These are phyloP conservation scores for Penicillium desertorum DNA, from an alignment of 495 filamentous ascomycete species.

Conservation along the genomic window DNA sequence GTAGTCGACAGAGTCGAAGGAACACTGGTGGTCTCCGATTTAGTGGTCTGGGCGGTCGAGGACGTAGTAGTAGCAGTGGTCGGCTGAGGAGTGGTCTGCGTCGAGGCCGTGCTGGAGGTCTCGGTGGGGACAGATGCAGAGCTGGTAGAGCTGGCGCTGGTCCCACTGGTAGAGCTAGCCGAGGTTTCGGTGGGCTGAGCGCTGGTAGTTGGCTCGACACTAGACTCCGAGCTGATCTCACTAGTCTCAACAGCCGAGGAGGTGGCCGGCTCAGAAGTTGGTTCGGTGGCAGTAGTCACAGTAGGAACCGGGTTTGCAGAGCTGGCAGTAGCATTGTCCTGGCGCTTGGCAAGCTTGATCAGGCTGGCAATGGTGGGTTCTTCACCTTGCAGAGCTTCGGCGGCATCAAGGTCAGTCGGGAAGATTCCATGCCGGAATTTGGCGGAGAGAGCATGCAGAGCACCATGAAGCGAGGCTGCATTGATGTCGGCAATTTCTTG, in stretches of 20 bases:
- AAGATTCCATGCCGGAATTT: conserved; percentile 56
- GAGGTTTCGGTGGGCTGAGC: neutral
- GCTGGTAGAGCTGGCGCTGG: conserved; percentile 10
- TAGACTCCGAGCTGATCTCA: conserved; percentile 7
- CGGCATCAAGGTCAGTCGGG: conserved; percentile 44
- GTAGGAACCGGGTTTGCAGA: conserved; percentile 13
- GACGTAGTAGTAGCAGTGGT: conserved; percentile 15
- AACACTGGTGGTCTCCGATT: conserved; percentile 38
- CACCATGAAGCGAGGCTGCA: conserved; percentile 46
- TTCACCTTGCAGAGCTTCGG: conserved; percentile 49
- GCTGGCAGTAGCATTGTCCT: conserved; percentile 35
- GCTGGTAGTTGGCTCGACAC: conserved; percentile 6
- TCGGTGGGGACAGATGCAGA: conserved; percentile 10
- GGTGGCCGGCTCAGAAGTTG: conserved; percentile 8
- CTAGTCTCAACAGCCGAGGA: conserved; percentile 2
- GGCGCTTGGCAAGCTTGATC: conserved; percentile 45
- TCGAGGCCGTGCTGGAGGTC: conserved; percentile 4
- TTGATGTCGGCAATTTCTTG: conserved; percentile 43
- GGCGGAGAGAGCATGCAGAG: conserved; percentile 47
- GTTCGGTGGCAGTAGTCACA: conserved; percentile 18
- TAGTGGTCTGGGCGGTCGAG: conserved; percentile 10
- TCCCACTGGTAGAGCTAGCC: conserved; percentile 5
- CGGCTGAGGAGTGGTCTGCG: conserved; percentile 16
- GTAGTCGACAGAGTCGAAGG: conserved; percentile 41
- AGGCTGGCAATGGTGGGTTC: conserved; percentile 45